Evolutionary conservation across 1,139 yeast genomes (phyloP).

Genomic region (Pichia sp.): DNA sequence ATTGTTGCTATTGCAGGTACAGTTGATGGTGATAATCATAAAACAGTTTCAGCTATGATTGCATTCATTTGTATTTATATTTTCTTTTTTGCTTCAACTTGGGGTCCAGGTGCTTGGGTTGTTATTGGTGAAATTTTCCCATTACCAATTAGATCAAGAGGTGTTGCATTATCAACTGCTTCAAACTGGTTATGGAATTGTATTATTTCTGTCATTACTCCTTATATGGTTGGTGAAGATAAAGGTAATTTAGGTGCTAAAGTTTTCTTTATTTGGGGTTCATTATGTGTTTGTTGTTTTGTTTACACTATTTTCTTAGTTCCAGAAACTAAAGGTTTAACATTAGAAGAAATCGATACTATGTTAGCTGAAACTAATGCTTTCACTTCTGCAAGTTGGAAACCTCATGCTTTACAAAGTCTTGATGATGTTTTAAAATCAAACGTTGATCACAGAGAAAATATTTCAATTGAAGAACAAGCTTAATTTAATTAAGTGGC

Average conservation of each 20-base stretch:
- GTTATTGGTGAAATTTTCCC: conserved; percentile 55
- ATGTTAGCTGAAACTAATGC: conserved; percentile 32
- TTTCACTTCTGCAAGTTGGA: conserved; percentile 28
- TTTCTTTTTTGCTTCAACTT: conserved; percentile 51
- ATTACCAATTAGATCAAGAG: conserved; percentile 48
- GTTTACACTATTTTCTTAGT: conserved; percentile 45
- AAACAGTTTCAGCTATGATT: conserved; percentile 35
- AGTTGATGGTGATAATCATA: conserved; percentile 26
- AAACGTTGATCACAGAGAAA: conserved; percentile 9
- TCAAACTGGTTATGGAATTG: conserved; percentile 37
- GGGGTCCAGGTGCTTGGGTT: conserved; percentile 45
- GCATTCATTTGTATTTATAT: conserved; percentile 48
- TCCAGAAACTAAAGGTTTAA: conserved; percentile 50
- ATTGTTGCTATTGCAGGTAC: conserved; percentile 58
- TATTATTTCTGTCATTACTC: conserved; percentile 32
- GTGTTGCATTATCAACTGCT: conserved; percentile 32
- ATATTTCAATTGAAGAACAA: neutral
- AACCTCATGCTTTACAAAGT: conserved; percentile 20
- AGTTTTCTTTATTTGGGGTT: conserved; percentile 71
- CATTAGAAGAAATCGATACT: conserved; percentile 50
- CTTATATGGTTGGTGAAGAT: conserved; percentile 48
- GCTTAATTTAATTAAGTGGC: neutral
- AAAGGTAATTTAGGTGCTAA: conserved; percentile 57
- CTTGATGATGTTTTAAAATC: conserved; percentile 5
- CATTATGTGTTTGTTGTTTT: conserved; percentile 32